Evolutionary conservation across 2,329 filamentous ascomycete species (phyloP), one percentile per base, ranked within the genome.

Genomic region (Colletotrichum zoysiae): DNA sequence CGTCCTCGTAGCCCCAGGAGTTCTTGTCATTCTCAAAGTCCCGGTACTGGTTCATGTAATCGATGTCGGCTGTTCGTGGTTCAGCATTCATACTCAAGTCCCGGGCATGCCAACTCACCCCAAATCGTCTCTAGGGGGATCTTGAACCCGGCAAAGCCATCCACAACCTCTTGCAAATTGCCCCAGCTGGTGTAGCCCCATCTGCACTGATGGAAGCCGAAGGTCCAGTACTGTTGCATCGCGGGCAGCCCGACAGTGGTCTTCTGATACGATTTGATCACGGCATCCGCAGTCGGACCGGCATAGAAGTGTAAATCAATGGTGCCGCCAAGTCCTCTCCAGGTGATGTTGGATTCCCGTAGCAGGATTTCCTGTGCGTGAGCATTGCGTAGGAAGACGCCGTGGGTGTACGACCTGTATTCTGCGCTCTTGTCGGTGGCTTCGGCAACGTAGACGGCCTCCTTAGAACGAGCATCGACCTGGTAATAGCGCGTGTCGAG

Each of bases 171-270:
- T 74, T 91, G 86, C 3, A 94, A 78, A 38, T 89, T 85, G 1
- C 88, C 87, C 89, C 92, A 94, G 76, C 93, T 94, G 50, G 86
- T 83, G 78, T 96, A 96, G 0, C 93, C 94, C 90, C 93, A 96
- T 71, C 93, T 87, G 76, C 93, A 95, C 78, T 97, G 93, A 75
- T 97, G 94, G 78, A 88, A 95, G 0, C 94, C 94, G 72, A 97
- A 89, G 0, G 91, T 90, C 86, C 90, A 95, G 82, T 96, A 96
- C 75, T 93, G 91, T 78, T 95, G 92, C 89, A 95, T 91, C 0
- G 90, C 90, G 1, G 93, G 93, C 6, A 93, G 82, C 0, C 93
- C 93, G 63, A 91, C 84, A 1, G 91, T 88, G 65, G 87, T 90
- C 68, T 83, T 80, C 74, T 93, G 90, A 78, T 95, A 96, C 50